A percentile compares a stretch with the other conserved stretches of the same genome.
Evolutionary conservation across 2,329 filamentous ascomycete genomes (phyloP).

Genomic region (Penicillium concentricum): DNA sequence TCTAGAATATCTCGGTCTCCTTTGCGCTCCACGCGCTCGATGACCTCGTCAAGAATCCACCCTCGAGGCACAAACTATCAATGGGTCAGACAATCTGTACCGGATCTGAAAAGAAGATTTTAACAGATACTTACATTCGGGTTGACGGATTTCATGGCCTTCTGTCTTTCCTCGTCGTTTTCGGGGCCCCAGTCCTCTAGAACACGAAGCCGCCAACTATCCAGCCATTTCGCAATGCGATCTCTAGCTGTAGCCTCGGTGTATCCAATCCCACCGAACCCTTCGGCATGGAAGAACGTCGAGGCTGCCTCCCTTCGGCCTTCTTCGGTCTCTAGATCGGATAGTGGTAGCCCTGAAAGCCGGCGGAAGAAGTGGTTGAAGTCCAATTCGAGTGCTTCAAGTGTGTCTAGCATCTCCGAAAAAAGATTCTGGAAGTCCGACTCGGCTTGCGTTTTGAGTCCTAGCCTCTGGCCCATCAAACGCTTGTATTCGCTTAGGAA

Average conservation of each 20-base stretch:
- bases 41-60: slow-evolving; percentile 93
- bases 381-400: slow-evolving; percentile 81
- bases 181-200: slow-evolving; percentile 72
- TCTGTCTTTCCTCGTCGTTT: slow-evolving; percentile 62
- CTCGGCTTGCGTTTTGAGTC: slow-evolving; percentile 67
- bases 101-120: background rate
- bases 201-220: slow-evolving; percentile 70
- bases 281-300: slow-evolving; percentile 78
- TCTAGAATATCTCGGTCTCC: slow-evolving; percentile 76
- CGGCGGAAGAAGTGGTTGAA: slow-evolving; percentile 93
- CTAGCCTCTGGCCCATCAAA: slow-evolving; percentile 77
- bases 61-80: slow-evolving; percentile 74
- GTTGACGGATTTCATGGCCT: slow-evolving; percentile 80
- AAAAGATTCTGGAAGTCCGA: slow-evolving; percentile 78
- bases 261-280: slow-evolving; percentile 57
- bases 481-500: slow-evolving; percentile 88
- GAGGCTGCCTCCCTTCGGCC: slow-evolving; percentile 63
- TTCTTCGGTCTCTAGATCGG: slow-evolving; percentile 64
- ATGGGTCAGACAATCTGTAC: background rate
- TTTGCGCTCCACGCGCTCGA: slow-evolving; percentile 80
- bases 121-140: slow-evolving; percentile 59
- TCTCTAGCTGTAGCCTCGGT: slow-evolving; percentile 64
- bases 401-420: slow-evolving; percentile 74
- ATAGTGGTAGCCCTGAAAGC: slow-evolving; percentile 63
- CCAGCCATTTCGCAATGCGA: slow-evolving; percentile 75